Conservation (phyloP, 78 protist species). For the Dictyostelium citrinum region DNA sequence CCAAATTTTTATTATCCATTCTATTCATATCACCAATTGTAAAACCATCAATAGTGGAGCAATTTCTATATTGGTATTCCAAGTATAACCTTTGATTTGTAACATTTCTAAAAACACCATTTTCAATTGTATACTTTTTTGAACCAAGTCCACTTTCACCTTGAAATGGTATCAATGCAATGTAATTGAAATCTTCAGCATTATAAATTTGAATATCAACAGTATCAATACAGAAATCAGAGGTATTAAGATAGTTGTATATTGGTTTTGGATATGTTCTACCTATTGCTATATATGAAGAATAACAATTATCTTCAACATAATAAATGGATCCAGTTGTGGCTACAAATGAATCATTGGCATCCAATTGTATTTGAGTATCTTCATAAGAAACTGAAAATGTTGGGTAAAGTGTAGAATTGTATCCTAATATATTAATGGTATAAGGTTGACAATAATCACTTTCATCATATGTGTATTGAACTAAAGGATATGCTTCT, state of each 20-base stretch:
- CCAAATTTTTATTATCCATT: neutral
- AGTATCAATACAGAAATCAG: neutral
- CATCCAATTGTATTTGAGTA: neutral
- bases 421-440: neutral
- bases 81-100: neutral
- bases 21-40: neutral
- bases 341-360: neutral
- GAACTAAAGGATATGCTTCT: neutral
- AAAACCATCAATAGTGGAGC: neutral
- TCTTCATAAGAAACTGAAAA: neutral
- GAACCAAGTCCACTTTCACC: neutral
- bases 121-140: neutral
- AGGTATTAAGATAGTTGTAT: neutral
- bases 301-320: neutral
- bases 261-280: neutral
- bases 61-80: neutral
- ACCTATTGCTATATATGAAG: neutral
- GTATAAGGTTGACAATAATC: neutral
- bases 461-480: neutral
- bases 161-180: neutral
- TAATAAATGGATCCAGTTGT: neutral
- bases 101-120: neutral
- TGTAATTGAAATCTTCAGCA: neutral
- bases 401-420: neutral
- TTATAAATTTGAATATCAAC: neutral